Conservation (phyloP, 768 basidiomycete genomes). For the Botryobasidium botryosum region DNA sequence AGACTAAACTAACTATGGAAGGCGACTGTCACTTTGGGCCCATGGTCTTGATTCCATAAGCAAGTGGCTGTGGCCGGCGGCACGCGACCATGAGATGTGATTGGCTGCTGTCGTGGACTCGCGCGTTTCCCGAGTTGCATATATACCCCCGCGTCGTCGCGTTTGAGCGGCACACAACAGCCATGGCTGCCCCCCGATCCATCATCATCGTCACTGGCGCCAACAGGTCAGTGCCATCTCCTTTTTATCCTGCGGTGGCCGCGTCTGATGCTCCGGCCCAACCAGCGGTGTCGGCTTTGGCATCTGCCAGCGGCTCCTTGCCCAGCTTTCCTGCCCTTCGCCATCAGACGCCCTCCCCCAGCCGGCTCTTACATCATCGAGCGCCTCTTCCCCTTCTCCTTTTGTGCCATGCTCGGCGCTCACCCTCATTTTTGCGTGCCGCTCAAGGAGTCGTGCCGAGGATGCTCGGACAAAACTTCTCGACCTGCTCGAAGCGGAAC, state of each 20-base stretch:
- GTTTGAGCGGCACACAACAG: too few species aligned
- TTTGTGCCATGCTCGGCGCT: slow-evolving; percentile 31
- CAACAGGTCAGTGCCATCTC: slow-evolving; percentile 34
- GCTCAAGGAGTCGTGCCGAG: slow-evolving; percentile 45
- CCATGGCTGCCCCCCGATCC: too few species aligned
- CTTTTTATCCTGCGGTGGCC: not conserved
- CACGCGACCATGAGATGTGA: too few species aligned
- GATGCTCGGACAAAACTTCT: slow-evolving; percentile 40
- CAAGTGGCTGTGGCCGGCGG: too few species aligned
- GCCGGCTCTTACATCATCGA: slow-evolving; percentile 24
- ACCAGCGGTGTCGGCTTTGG: slow-evolving; percentile 69
- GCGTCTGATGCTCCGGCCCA: slow-evolving; percentile 9
- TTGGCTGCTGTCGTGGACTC: too few species aligned
- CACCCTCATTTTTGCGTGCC: slow-evolving; percentile 68
- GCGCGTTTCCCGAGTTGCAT: too few species aligned
- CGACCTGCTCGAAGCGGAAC: slow-evolving; percentile 35
- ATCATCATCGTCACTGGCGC: slow-evolving; percentile 58
- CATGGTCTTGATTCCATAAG: too few species aligned
- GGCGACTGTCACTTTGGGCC: too few species aligned
- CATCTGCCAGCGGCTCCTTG: slow-evolving; percentile 60
- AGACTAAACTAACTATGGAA: too few species aligned
- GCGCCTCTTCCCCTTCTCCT: slow-evolving; percentile 10
- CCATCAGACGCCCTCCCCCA: slow-evolving; percentile 31
- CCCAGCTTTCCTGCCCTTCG: slow-evolving; percentile 37
- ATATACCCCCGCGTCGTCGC: too few species aligned